A percentile compares a stretch with the other conserved stretches of the same genome.
Evolutionary conservation across 2,329 filamentous ascomycete genomes (phyloP).

Genomic region (Penicillium palitans): DNA sequence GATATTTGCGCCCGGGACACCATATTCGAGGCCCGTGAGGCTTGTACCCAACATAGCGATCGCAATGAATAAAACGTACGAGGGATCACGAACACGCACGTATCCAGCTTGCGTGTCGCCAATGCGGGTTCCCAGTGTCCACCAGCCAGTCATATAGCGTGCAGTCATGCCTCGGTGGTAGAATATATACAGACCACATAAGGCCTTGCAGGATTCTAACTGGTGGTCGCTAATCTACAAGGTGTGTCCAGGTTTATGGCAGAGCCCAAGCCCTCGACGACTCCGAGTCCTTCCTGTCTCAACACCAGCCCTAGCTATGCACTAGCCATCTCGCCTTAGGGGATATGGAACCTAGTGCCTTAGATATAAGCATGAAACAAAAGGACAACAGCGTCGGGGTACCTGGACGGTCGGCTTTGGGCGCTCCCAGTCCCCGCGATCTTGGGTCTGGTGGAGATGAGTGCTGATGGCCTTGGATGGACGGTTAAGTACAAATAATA

Average conservation of each 20-base stretch:
- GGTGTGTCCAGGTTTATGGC: constrained; percentile 48
- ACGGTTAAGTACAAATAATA: background rate
- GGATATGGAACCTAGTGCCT: constrained; percentile 58
- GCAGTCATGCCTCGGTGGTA: constrained; percentile 55
- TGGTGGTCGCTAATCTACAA: constrained; percentile 51
- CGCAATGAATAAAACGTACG: constrained; percentile 22
- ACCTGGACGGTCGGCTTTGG: constrained; percentile 45
- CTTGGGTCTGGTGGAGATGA: constrained; percentile 45
- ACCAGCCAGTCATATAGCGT: constrained; percentile 56
- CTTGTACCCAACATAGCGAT: constrained; percentile 58
- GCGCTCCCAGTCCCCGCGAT: constrained; percentile 41
- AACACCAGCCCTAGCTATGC: constrained; percentile 50
- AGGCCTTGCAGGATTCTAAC: constrained; percentile 54
- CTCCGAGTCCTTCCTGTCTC: constrained; percentile 57
- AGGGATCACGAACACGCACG: constrained; percentile 53
- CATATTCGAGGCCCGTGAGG: constrained; percentile 58
- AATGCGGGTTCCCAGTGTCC: constrained; percentile 55
- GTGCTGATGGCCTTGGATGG: constrained; percentile 12
- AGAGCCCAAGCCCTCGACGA: constrained; percentile 48
- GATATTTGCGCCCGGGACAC: constrained; percentile 54
- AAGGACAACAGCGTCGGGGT: constrained; percentile 48
- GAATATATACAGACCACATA: constrained; percentile 54
- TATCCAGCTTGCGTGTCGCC: constrained; percentile 61
- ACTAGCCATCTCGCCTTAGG: constrained; percentile 51
- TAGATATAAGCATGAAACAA: constrained; percentile 54